Evolutionary conservation across 2,329 filamentous ascomycete species (phyloP).

Genomic region (Pseudovirgaria hyperparasitica): DNA sequence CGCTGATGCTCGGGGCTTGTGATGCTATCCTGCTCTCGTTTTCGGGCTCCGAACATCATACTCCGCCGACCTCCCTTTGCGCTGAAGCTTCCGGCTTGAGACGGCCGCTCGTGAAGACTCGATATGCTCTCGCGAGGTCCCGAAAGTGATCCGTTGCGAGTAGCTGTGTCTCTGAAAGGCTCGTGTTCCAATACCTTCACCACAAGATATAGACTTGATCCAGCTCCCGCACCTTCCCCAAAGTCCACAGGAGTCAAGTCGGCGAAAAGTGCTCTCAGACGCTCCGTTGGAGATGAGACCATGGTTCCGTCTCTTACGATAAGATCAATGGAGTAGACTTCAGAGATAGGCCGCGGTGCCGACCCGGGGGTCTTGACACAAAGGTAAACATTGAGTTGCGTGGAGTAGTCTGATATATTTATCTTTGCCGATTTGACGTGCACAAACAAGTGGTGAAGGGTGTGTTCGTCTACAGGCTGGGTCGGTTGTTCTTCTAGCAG

Average conservation of each 20-base stretch:
- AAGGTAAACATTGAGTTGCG: slow-evolving; percentile 59
- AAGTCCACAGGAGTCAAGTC: slow-evolving; percentile 70
- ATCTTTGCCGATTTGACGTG: slow-evolving; percentile 76
- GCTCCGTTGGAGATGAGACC: slow-evolving; percentile 49
- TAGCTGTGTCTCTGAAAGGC: slow-evolving; percentile 16
- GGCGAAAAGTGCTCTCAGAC: slow-evolving; percentile 75
- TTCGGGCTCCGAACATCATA: slow-evolving; percentile 56
- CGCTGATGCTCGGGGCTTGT: slow-evolving; percentile 6
- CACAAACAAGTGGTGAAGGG: slow-evolving; percentile 70
- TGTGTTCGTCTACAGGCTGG: slow-evolving; percentile 52
- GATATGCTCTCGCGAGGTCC: slow-evolving; percentile 15
- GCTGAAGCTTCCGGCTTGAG: slow-evolving; percentile 20
- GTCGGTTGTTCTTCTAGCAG: slow-evolving; percentile 73
- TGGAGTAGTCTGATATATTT: slow-evolving; percentile 60
- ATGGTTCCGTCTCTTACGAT: slow-evolving; percentile 60
- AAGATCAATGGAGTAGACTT: slow-evolving; percentile 70
- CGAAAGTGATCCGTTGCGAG: slow-evolving; percentile 18
- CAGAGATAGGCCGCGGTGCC: slow-evolving; percentile 57
- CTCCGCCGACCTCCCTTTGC: slow-evolving; percentile 33
- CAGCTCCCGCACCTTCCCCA: slow-evolving; percentile 49
- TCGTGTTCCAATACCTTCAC: slow-evolving; percentile 61
- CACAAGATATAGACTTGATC: slow-evolving; percentile 68
- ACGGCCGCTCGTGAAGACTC: slow-evolving; percentile 10
- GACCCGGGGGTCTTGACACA: slow-evolving; percentile 57
- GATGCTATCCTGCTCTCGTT: slow-evolving; percentile 24